Evolutionary conservation across 192 early-diverging fungal genomes (phyloP).

Genomic region (Coemansia sp.): DNA sequence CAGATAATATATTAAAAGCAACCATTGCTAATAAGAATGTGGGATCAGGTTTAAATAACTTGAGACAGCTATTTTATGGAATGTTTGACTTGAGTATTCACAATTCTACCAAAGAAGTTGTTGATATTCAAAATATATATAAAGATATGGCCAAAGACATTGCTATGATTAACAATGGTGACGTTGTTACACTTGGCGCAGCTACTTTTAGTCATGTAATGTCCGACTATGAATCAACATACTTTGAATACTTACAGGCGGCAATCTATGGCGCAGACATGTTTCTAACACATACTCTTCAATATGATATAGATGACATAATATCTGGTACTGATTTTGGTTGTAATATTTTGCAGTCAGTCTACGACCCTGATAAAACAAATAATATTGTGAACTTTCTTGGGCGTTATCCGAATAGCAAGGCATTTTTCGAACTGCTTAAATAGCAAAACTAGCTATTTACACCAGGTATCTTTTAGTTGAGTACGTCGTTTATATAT

Average conservation of each 20-base stretch:
- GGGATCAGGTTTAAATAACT: constrained; percentile 56
- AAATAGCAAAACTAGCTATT: too few species aligned
- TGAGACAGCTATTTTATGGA: constrained; percentile 67
- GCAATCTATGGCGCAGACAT: constrained; percentile 74
- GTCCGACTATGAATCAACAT: constrained; percentile 62
- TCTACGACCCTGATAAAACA: constrained; percentile 61
- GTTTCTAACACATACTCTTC: constrained; percentile 61
- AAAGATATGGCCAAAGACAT: constrained; percentile 50
- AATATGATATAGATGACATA: constrained; percentile 51
- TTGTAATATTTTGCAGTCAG: constrained; percentile 60
- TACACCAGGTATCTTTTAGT: too few species aligned
- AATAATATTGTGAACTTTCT: constrained; percentile 64
- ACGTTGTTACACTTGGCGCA: constrained; percentile 26
- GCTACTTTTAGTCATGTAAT: constrained; percentile 58
- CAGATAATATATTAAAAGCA: constrained; percentile 54
- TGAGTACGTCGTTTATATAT: too few species aligned
- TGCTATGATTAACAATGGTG: constrained; percentile 29
- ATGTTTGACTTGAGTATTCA: constrained; percentile 65
- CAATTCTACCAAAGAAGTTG: constrained; percentile 32
- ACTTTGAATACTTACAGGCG: constrained; percentile 67
- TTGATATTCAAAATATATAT: constrained; percentile 51
- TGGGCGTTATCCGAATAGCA: constrained; percentile 62
- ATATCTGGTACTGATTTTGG: constrained; percentile 61
- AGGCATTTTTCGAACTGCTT: constrained; percentile 4
- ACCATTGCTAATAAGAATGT: neutral